These are phyloP conservation scores for Cytospora paraplurivora DNA, from an alignment of 2,329 filamentous ascomycete species.

Conservation along the genomic window DNA sequence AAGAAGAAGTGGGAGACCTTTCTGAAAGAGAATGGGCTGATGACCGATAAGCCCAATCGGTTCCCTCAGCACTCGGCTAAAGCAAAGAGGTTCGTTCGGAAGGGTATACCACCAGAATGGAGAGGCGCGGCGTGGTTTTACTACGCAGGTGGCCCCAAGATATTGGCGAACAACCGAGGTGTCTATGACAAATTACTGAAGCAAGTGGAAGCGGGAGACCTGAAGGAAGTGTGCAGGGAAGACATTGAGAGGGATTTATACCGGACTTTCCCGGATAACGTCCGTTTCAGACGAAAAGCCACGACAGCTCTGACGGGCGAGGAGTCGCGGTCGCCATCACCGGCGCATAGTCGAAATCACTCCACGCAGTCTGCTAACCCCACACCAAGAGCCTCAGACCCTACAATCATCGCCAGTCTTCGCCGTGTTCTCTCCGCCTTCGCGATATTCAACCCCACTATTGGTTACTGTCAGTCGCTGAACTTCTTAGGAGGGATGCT, in stretches of 20 bases:
- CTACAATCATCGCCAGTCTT: constrained; percentile 76
- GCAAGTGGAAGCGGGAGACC: constrained; percentile 45
- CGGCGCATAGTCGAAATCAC: constrained; percentile 33
- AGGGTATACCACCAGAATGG: constrained; percentile 92
- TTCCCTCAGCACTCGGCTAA: constrained; percentile 83
- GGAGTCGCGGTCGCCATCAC: constrained; percentile 38
- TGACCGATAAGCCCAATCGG: constrained; percentile 69
- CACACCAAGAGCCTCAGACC: constrained; percentile 46
- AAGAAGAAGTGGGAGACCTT: constrained; percentile 80
- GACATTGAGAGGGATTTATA: constrained; percentile 93
- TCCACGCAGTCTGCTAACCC: constrained; percentile 29
- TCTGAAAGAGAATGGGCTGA: constrained; percentile 74
- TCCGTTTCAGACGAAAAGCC: constrained; percentile 74
- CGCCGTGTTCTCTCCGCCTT: constrained; percentile 88
- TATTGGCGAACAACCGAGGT: constrained; percentile 73
- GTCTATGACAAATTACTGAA: constrained; percentile 73
- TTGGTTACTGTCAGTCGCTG: constrained; percentile 93
- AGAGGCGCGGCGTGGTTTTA: constrained; percentile 97
- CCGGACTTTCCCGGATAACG: constrained; percentile 92
- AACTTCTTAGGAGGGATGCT: constrained; percentile 93
- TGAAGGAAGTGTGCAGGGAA: constrained; percentile 76
- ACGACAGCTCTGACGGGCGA: constrained; percentile 4
- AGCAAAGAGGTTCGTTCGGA: constrained; percentile 86
- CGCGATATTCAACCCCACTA: constrained; percentile 84
- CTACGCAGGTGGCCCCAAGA: constrained; percentile 84